Conservation (phyloP, 495 filamentous ascomycete species). For the Aspergillus avenaceus region DNA sequence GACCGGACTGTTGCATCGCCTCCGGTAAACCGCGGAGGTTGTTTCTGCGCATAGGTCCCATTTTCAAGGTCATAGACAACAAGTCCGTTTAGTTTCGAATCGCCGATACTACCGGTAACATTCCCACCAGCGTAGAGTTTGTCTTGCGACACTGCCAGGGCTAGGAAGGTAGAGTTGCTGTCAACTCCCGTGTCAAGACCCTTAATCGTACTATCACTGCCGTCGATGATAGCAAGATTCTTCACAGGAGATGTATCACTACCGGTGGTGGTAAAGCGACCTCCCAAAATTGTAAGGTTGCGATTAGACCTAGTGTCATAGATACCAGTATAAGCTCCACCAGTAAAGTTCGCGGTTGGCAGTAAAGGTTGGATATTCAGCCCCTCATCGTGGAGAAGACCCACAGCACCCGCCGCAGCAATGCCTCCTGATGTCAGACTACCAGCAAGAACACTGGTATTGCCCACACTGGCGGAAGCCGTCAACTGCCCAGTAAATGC, state of each 20-base stretch:
- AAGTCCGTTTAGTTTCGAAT: conserved; percentile 65
- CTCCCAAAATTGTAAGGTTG: conserved; percentile 85
- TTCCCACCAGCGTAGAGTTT: conserved; percentile 79
- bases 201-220: conserved; percentile 56
- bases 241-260: conserved; percentile 66
- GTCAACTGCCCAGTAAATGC: conserved; percentile 67
- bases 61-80: conserved; percentile 70
- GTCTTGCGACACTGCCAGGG: conserved; percentile 63
- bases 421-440: conserved; percentile 68
- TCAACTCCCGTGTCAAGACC: conserved; percentile 67
- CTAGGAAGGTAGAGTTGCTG: conserved; percentile 67
- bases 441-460: conserved; percentile 69
- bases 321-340: conserved; percentile 68
- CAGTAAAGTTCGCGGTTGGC: conserved; percentile 53
- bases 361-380: conserved; percentile 55
- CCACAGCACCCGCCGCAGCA: conserved; percentile 64
- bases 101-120: conserved; percentile 64
- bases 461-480: conserved; percentile 58
- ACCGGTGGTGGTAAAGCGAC: conserved; percentile 73
- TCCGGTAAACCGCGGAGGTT: conserved; percentile 70
- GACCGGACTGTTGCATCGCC: conserved; percentile 67
- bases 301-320: conserved; percentile 65
- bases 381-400: conserved; percentile 47
- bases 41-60: conserved; percentile 52
- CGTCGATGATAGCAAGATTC: conserved; percentile 75